Percentiles rank a stretch among this genome's conserved stretches.
These are phyloP conservation scores for Gossypium ekmanianum DNA, from an alignment of 345 rosid genomes.

Conservation along the genomic window DNA sequence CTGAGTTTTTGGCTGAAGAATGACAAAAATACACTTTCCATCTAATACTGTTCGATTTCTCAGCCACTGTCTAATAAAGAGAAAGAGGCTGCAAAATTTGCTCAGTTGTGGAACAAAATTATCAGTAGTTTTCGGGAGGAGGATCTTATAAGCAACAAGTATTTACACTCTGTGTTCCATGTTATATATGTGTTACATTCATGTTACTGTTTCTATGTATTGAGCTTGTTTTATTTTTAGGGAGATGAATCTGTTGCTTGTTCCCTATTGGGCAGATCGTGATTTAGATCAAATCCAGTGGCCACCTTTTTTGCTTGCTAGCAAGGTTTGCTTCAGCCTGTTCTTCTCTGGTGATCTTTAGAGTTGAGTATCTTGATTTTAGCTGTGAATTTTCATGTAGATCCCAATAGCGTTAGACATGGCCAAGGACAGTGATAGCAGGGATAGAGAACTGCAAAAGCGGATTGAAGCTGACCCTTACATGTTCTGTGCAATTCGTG, in stretches of 20 bases:
- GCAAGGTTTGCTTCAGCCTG: conserved; percentile 60
- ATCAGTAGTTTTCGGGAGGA: conserved; percentile 95
- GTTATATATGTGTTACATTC: background rate
- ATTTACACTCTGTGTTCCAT: conserved; percentile 7
- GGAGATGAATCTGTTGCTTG: conserved; percentile 96
- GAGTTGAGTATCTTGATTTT: background rate
- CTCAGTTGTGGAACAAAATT: conserved; percentile 97
- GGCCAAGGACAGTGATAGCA: conserved; percentile 96
- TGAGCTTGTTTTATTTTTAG: conserved; percentile 39
- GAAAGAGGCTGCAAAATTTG: conserved; percentile 88
- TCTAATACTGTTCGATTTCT: conserved; percentile 7
- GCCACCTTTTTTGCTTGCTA: conserved; percentile 98
- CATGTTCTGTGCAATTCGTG: conserved; percentile 90
- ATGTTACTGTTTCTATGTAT: conserved; percentile 4
- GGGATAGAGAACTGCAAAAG: conserved; percentile 85
- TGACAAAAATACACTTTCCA: background rate
- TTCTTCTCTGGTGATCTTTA: conserved; percentile 8
- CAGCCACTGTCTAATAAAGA: conserved; percentile 63
- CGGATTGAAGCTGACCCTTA: conserved; percentile 67
- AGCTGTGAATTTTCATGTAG: conserved; percentile 31
- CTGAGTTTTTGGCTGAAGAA: background rate
- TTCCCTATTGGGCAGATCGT: conserved; percentile 99
- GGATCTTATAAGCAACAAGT: conserved; percentile 87
- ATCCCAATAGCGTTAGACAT: conserved; percentile 97
- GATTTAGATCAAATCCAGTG: conserved; percentile 84